These are phyloP conservation scores for Lasiodiplodia sp. DNA, from an alignment of 2,329 filamentous ascomycete species.

Conservation along the genomic window DNA sequence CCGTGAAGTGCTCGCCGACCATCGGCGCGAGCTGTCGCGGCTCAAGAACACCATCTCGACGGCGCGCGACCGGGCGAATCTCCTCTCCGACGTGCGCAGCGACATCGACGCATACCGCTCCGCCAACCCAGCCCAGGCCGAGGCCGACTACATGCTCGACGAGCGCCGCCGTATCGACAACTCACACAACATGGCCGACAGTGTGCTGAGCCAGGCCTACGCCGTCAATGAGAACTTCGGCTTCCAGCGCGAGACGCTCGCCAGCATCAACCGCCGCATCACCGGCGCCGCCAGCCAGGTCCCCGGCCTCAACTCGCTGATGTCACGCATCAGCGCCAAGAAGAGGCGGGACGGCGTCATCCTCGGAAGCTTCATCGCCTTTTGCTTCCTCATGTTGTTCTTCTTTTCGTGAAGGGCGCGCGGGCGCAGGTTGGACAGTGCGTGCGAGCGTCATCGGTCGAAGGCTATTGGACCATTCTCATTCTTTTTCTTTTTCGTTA, in stretches of 20 bases:
- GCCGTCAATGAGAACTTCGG: conserved; percentile 93
- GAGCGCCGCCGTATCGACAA: conserved; percentile 87
- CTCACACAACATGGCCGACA: conserved; percentile 88
- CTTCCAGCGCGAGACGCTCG: conserved; percentile 84
- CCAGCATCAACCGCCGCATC: conserved; percentile 89
- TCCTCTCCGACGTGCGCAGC: conserved; percentile 86
- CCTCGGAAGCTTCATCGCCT: conserved; percentile 86
- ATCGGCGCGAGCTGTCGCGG: conserved; percentile 81
- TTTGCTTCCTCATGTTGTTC: conserved; percentile 87
- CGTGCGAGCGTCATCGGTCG: conserved; percentile 5
- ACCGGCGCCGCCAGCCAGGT: conserved; percentile 88
- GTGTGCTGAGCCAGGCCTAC: conserved; percentile 92
- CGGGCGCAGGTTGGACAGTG: conserved; percentile 33
- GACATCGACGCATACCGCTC: conserved; percentile 91
- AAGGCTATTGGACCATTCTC: conserved; percentile 29
- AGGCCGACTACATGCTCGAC: conserved; percentile 96
- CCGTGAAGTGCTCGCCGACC: conserved; percentile 86
- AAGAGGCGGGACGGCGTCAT: conserved; percentile 96
- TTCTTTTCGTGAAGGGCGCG: conserved; percentile 53
- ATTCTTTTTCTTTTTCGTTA: conserved; percentile 35
- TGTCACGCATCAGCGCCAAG: conserved; percentile 90
- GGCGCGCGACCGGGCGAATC: conserved; percentile 84
- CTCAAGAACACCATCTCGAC: conserved; percentile 76
- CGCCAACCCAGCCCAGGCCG: conserved; percentile 79
- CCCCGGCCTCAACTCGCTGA: conserved; percentile 90